Conservation (phyloP, 768 basidiomycete species). For the Boletus fagicola region DNA sequence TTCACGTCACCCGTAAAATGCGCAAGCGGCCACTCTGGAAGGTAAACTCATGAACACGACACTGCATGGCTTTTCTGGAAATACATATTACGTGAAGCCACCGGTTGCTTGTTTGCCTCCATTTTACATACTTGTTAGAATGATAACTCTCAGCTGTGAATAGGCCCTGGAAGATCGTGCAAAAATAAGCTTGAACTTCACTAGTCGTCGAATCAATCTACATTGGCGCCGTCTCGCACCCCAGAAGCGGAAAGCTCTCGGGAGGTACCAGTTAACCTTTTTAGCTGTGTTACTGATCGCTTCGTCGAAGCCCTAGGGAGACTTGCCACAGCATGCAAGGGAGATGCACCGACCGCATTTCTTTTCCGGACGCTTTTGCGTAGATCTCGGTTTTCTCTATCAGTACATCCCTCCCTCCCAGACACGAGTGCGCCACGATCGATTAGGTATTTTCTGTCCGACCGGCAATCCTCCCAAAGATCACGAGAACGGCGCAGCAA, state of each 20-base stretch:
- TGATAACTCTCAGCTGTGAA: constrained; percentile 10
- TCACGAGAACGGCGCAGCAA: constrained; percentile 44
- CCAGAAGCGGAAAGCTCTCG: constrained; percentile 16
- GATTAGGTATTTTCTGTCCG: constrained; percentile 46
- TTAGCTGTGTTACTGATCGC: constrained; percentile 24
- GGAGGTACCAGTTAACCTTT: constrained; percentile 32
- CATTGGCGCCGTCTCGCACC: neutral
- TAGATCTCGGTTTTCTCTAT: constrained; percentile 20
- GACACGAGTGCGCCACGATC: constrained; percentile 50
- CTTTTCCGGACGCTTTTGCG: constrained; percentile 19
- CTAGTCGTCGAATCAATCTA: neutral
- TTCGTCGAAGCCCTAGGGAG: constrained; percentile 11
- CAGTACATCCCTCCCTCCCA: constrained; percentile 20
- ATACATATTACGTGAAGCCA: constrained; percentile 30
- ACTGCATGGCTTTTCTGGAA: constrained; percentile 15
- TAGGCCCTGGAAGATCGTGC: neutral
- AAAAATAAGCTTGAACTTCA: neutral
- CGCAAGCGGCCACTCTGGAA: constrained; percentile 80
- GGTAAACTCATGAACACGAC: constrained; percentile 69
- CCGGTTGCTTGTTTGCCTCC: constrained; percentile 18
- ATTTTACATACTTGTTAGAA: constrained; percentile 23
- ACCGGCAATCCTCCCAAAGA: constrained; percentile 42
- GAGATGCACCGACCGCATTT: constrained; percentile 5
- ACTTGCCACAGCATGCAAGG: constrained; percentile 9
- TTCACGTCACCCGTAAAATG: constrained; percentile 86